phyloP scores from a whole-genome alignment of 2,329 filamentous ascomycete species.

The Scedosporium dehoogii region DNA sequence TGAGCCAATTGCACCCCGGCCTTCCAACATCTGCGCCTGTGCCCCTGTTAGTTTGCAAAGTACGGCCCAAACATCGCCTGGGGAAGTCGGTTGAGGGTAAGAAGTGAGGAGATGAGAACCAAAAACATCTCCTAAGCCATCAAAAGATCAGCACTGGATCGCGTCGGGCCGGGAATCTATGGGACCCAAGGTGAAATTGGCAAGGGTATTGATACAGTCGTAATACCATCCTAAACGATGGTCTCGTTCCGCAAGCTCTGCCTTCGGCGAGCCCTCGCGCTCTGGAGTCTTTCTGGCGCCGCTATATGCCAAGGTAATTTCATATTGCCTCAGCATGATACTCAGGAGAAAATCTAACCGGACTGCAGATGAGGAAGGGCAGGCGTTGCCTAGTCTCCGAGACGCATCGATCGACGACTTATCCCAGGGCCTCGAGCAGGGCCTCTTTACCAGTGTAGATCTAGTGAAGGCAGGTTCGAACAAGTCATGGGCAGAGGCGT shows the following conservation, averaged over 20 bases:
- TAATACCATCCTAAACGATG: neutral
- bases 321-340: neutral
- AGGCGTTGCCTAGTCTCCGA: conserved; percentile 20
- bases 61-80: no score
- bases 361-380: neutral
- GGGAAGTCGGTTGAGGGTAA: no score
- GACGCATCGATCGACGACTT: conserved; percentile 24
- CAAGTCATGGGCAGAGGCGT: no score
- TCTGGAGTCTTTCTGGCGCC: neutral
- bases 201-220: no score
- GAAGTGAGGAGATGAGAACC: no score
- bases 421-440: conserved; percentile 17
- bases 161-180: no score
- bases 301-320: neutral
- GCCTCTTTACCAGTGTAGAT: conserved; percentile 24
- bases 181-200: no score
- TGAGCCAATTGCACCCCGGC: no score
- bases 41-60: no score
- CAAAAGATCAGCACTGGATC: no score
- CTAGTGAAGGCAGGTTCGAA: conserved; percentile 17
- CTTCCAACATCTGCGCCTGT: no score
- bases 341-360: neutral
- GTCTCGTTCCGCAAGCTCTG: neutral
- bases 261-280: neutral
- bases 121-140: no score